Conservation (phyloP, 495 filamentous ascomycete species). For the Penicillium paradoxum region DNA sequence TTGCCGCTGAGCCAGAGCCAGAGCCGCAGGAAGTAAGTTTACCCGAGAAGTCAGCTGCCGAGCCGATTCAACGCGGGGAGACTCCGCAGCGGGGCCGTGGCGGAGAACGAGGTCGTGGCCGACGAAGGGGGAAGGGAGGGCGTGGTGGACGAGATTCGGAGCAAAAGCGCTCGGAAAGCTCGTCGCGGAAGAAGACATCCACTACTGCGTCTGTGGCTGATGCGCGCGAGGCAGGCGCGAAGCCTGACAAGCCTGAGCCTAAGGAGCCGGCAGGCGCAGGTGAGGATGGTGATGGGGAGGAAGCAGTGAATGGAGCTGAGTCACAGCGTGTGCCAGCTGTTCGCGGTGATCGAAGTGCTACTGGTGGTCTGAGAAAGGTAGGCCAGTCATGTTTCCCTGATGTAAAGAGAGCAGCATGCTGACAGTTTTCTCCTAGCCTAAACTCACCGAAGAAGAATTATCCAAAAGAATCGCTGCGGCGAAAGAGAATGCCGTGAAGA, state of each 20-base stretch:
- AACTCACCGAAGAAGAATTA: slow-evolving; percentile 67
- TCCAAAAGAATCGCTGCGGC: slow-evolving; percentile 55
- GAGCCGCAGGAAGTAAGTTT: slow-evolving; percentile 4
- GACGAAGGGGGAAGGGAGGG: slow-evolving; percentile 34
- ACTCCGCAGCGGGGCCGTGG: slow-evolving; percentile 32
- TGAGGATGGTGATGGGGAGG: slow-evolving; percentile 18
- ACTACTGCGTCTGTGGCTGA: slow-evolving; percentile 17
- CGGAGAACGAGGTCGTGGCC: slow-evolving; percentile 32
- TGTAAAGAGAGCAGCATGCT: background rate
- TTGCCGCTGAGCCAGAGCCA: slow-evolving; percentile 13
- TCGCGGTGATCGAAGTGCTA: slow-evolving; percentile 63
- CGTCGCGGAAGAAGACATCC: slow-evolving; percentile 18
- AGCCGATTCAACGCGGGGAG: slow-evolving; percentile 19
- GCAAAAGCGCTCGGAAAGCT: slow-evolving; percentile 22
- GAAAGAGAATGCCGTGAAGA: slow-evolving; percentile 51
- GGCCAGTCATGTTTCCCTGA: background rate
- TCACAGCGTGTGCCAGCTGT: slow-evolving; percentile 49
- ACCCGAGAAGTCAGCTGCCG: slow-evolving; percentile 9
- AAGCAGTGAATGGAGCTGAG: slow-evolving; percentile 20
- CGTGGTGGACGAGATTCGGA: slow-evolving; percentile 29
- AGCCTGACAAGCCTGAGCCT: slow-evolving; percentile 18
- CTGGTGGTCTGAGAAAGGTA: slow-evolving; percentile 56
- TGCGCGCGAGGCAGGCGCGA: slow-evolving; percentile 11
- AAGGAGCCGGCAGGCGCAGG: slow-evolving; percentile 19
- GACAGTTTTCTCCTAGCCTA: slow-evolving; percentile 37